Evolutionary conservation across 805 yeast species (phyloP), one percentile per base, ranked within the genome.

Genomic region (Ogataea naganishii): DNA sequence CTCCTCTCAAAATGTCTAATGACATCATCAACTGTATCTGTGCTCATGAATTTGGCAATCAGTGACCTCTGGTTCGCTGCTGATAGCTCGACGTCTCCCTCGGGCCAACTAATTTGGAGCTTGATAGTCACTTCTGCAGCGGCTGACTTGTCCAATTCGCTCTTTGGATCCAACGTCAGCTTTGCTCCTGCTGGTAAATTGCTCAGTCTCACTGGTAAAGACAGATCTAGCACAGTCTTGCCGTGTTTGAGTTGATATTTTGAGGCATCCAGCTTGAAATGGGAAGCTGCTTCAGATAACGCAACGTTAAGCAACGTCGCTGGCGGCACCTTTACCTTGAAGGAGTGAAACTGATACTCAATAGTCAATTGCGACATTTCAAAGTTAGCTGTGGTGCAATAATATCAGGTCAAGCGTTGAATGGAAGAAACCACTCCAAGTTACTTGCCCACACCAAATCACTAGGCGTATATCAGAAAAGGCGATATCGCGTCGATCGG

Each of bases 111-210:
- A 4, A 47, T 28, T 26, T 46, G 53, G 29, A 48, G 24, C 18
- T 48, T 49, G 20, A 47, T 32, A 6, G 39, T 43, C 12, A 46
- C 46, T 25, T 25, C 33, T 6, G 40, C 31, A 2, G 30, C 28
- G 11, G 30, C 12, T 22, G 27, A 7, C 30, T 14, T 15, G 21
- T 5, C 7, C 20, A 23, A 4, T 20, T 26, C 5, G 32, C 25
- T 12, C 24, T 19, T 18, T 31, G 15, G 33, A 3, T 26, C 29
- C 24, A 66, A 37, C 6, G 47, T 46, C 20, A 69, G 32, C 26
- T 63, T 68, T 12, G 58, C 62, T 9, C 74, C 74, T 5, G 56
- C 47, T 2, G 72, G 66, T 13, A 69, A 37, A 30, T 62, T 60
- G 11, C 62, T 40, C 12, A 67, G 41, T 34, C 73, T 51, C 36